phyloP scores from a whole-genome alignment of 2,329 filamentous ascomycete species.

The Ceratocystis cubensis region DNA sequence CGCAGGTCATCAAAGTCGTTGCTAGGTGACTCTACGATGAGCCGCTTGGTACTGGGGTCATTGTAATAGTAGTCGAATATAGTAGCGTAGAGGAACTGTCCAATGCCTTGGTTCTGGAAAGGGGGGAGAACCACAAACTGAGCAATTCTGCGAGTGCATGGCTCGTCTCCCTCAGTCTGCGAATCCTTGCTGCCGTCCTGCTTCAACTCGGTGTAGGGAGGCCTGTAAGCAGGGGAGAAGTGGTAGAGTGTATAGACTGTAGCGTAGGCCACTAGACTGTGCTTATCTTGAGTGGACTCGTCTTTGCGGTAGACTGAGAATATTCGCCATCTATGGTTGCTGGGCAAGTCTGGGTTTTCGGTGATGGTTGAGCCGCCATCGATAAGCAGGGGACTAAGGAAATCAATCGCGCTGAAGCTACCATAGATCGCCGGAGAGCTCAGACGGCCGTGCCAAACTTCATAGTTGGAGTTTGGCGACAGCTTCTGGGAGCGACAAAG shows the following conservation, averaged over 20 bases:
- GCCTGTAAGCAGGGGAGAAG: constrained; percentile 37
- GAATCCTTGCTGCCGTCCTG: constrained; percentile 21
- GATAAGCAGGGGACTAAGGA: constrained; percentile 76
- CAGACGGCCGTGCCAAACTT: constrained; percentile 73
- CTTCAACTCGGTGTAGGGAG: constrained; percentile 14
- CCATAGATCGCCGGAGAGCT: constrained; percentile 55
- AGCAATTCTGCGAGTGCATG: constrained; percentile 72
- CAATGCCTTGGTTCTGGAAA: constrained; percentile 70
- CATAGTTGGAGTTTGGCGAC: constrained; percentile 38
- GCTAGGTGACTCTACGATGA: constrained; percentile 91
- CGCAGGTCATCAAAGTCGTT: constrained; percentile 71
- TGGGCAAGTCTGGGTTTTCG: constrained; percentile 44
- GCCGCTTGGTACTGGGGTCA: constrained; percentile 58
- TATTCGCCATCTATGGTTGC: constrained; percentile 53
- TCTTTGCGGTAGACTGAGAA: constrained; percentile 55
- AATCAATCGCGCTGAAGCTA: constrained; percentile 68
- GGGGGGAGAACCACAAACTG: constrained; percentile 87
- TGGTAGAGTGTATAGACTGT: constrained; percentile 82
- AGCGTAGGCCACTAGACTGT: constrained; percentile 76
- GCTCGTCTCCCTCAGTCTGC: constrained; percentile 25
- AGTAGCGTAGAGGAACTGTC: constrained; percentile 64
- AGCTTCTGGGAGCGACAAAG: constrained; percentile 9
- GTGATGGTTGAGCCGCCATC: constrained; percentile 75
- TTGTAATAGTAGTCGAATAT: constrained; percentile 61
- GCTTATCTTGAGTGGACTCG: constrained; percentile 32